Evolutionary conservation across 495 filamentous ascomycete species (phyloP), one percentile per base, ranked within the genome.

Genomic region (Neurospora terricola): DNA sequence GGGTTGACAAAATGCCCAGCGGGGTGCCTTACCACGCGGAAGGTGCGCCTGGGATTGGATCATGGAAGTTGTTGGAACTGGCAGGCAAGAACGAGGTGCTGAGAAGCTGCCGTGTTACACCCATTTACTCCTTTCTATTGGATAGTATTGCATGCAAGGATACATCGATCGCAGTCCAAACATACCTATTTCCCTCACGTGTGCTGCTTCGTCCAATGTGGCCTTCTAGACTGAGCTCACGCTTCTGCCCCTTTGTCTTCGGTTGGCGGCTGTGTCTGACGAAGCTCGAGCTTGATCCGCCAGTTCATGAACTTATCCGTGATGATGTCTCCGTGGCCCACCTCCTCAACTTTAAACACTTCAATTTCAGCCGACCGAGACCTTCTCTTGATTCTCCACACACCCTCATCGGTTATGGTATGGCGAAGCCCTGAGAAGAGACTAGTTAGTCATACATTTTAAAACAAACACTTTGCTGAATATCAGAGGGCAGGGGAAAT

Each of bases 351-450:
- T 76, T 88, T 88, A 77, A 87, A 91, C 0, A 96, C 86, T 80
- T 95, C 91, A 72, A 97, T 91, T 9, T 81, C 73, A 0, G 82
- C 80, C 11, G 85, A 86, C 42, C 84, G 84, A 38, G 89, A 86
- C 69, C 74, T 80, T 73, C 91, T 86, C n/a, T 87, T 82, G 75
- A 98, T 93, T 74, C 90, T 87, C 92, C 93, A 98, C 16, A 94
- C 91, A 1, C 93, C 93, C 38, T 92, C 92, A 62, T 86, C 87
- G 4, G 81, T 88, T 68, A 96, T 88, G 9, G 83, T 90, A 12
- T 84, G 76, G 77, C 90, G 91, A 30, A 96, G 81, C 87, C 87
- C 90, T 91, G 71, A 3, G 0, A 27, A 66, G 18, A 5, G 9
- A 43, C 16, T 2, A n/a, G 45, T 75, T 14, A 77, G 71, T 18